Percentiles rank a stretch among this genome's conserved stretches.
Conservation (phyloP, 2,329 filamentous ascomycete genomes). For the Zopfia rhizophila region DNA sequence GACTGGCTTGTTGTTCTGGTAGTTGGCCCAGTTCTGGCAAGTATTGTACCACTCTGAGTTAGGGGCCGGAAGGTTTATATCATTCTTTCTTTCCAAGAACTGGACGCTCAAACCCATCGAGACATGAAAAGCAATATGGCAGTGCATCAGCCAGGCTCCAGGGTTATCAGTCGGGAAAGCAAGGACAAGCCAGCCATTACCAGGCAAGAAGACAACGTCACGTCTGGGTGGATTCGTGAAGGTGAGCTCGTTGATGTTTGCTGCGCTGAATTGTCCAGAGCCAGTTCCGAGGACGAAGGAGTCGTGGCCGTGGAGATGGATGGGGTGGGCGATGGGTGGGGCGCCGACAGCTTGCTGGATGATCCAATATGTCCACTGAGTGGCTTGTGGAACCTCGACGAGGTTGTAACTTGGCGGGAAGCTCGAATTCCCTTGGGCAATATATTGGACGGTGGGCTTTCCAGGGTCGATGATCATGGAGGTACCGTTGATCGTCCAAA, state of each 20-base stretch:
- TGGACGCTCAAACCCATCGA: constrained; percentile 31
- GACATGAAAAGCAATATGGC: constrained; percentile 35
- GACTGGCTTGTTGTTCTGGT: constrained; percentile 38
- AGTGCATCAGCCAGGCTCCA: constrained; percentile 50
- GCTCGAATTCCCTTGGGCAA: constrained; percentile 53
- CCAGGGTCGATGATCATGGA: constrained; percentile 60
- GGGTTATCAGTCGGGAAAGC: constrained; percentile 62
- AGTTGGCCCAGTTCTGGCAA: constrained; percentile 41
- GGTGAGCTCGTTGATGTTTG: constrained; percentile 32
- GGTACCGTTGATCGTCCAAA: constrained; percentile 55
- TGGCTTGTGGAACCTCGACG: constrained; percentile 50
- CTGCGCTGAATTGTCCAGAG: constrained; percentile 38
- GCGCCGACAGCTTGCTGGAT: constrained; percentile 54
- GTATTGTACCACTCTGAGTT: constrained; percentile 39
- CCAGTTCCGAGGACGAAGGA: constrained; percentile 63
- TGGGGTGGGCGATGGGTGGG: constrained; percentile 49
- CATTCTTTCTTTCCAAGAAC: constrained; percentile 31
- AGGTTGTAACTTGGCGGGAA: constrained; percentile 55
- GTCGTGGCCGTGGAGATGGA: constrained; percentile 60
- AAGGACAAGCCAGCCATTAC: constrained; percentile 56
- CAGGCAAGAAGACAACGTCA: constrained; percentile 42
- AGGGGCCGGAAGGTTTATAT: constrained; percentile 31
- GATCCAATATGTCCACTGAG: constrained; percentile 59
- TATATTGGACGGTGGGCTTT: constrained; percentile 59
- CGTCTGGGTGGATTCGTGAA: constrained; percentile 45